These are phyloP conservation scores for Dichomitus squalens DNA, from an alignment of 1,284 basidiomycete species.

Conservation along the genomic window DNA sequence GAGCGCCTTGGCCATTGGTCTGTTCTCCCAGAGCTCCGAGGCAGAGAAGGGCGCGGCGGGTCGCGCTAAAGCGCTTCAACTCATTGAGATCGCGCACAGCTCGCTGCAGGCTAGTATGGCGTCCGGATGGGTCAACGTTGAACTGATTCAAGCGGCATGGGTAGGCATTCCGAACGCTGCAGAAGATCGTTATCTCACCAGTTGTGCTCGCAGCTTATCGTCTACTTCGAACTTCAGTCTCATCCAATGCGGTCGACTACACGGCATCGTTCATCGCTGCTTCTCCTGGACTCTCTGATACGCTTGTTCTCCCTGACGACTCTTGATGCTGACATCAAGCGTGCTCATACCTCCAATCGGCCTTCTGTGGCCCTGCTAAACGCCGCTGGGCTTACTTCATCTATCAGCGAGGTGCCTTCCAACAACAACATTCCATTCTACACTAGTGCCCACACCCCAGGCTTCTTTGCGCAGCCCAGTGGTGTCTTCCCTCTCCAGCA, in stretches of 20 bases:
- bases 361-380: slow-evolving; percentile 43
- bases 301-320: slow-evolving; percentile 19
- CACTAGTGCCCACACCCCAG: not conserved
- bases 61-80: slow-evolving; percentile 53
- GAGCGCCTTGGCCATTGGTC: slow-evolving; percentile 65
- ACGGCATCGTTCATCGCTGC: slow-evolving; percentile 7
- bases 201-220: slow-evolving; percentile 9
- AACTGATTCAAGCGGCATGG: slow-evolving; percentile 73
- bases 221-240: slow-evolving; percentile 20
- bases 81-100: slow-evolving; percentile 66
- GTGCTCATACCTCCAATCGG: slow-evolving; percentile 32
- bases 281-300: slow-evolving; percentile 19
- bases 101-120: slow-evolving; percentile 70
- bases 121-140: slow-evolving; percentile 73
- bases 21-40: slow-evolving; percentile 71
- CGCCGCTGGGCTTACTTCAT: not conserved
- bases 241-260: slow-evolving; percentile 11
- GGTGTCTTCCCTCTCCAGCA: not conserved
- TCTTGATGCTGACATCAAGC: slow-evolving; percentile 44
- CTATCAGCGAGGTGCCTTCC: not conserved
- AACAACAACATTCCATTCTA: not conserved
- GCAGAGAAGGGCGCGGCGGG: slow-evolving; percentile 45
- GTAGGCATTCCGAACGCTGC: slow-evolving; percentile 40
- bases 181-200: not conserved
- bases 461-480: not conserved